Percentiles rank a stretch among this genome's conserved stretches.
These are phyloP conservation scores for Cyberlindnera americana DNA, from an alignment of 805 yeast species.

Conservation along the genomic window DNA sequence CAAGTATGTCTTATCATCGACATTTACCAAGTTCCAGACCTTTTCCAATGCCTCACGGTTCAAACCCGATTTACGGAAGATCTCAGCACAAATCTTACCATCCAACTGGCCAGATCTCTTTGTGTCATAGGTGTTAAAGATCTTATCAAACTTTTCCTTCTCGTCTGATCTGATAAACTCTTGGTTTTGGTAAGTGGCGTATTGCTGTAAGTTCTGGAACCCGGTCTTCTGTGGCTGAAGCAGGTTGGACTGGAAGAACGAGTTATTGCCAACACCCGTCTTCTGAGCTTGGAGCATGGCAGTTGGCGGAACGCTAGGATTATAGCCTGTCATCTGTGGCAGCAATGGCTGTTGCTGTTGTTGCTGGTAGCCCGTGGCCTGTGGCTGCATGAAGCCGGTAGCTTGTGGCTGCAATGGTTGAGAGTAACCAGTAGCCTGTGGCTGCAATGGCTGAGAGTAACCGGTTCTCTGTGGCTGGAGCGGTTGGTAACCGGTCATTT, in stretches of 20 bases:
- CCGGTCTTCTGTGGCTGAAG: conserved; percentile 30
- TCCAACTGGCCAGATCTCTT: conserved; percentile 63
- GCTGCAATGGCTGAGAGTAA: conserved; percentile 29
- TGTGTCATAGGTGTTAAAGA: conserved; percentile 85
- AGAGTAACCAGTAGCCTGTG: conserved; percentile 30
- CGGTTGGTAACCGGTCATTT: conserved; percentile 32
- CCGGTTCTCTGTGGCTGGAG: conserved; percentile 32
- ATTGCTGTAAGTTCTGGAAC: conserved; percentile 27
- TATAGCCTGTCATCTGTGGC: conserved; percentile 30
- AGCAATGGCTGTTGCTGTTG: conserved; percentile 30
- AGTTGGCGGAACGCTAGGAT: conserved; percentile 22
- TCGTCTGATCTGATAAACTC: conserved; percentile 84
- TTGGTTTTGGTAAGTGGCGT: conserved; percentile 34
- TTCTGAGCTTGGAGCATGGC: conserved; percentile 56
- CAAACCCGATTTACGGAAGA: conserved; percentile 89
- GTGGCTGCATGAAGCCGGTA: conserved; percentile 33
- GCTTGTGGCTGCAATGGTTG: conserved; percentile 32
- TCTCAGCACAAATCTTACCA: conserved; percentile 78
- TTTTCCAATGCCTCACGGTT: conserved; percentile 80
- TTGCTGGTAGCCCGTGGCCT: conserved; percentile 30
- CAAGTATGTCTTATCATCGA: conserved; percentile 75
- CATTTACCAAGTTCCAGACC: conserved; percentile 88
- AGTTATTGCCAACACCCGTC: conserved; percentile 51
- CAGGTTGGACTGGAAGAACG: conserved; percentile 34
- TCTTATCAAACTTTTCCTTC: conserved; percentile 78